Conservation (phyloP, 1,284 basidiomycete genomes). For the Phellopilus nigrolimitatus region DNA sequence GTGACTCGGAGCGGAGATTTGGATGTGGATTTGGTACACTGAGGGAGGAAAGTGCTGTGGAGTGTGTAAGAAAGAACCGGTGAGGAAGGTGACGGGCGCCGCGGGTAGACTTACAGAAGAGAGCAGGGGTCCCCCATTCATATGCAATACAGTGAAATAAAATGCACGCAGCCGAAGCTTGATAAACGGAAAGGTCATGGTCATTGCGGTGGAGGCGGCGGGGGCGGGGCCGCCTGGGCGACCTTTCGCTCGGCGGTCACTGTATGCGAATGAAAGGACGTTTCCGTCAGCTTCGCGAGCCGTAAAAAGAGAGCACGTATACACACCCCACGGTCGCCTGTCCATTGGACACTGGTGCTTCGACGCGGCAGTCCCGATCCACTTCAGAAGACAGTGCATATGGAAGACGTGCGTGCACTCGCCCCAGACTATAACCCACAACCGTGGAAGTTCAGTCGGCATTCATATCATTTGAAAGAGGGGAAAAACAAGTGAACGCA, state of each 20-base stretch:
- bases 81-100: too few species aligned
- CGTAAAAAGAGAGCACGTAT: not conserved
- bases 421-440: constrained; percentile 74
- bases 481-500: constrained; percentile 38
- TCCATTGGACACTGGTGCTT: constrained; percentile 96
- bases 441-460: constrained; percentile 2
- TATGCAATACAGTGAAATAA: too few species aligned
- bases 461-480: not conserved
- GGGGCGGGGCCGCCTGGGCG: too few species aligned
- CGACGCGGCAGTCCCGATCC: constrained; percentile 82
- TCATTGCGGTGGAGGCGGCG: not conserved
- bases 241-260: not conserved
- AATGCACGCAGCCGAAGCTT: too few species aligned
- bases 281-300: not conserved
- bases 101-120: too few species aligned
- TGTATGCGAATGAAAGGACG: not conserved
- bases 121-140: too few species aligned
- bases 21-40: too few species aligned
- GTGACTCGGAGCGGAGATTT: too few species aligned
- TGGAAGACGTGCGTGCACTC: constrained; percentile 94
- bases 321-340: constrained; percentile 84
- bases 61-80: too few species aligned
- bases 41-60: too few species aligned
- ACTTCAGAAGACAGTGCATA: constrained; percentile 93
- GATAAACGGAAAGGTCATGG: too few species aligned